A percentile compares a stretch with the other conserved stretches of the same genome.
Evolutionary conservation across 257 asterid genomes (phyloP).

Genomic region (Salvia miltiorrhiza): DNA sequence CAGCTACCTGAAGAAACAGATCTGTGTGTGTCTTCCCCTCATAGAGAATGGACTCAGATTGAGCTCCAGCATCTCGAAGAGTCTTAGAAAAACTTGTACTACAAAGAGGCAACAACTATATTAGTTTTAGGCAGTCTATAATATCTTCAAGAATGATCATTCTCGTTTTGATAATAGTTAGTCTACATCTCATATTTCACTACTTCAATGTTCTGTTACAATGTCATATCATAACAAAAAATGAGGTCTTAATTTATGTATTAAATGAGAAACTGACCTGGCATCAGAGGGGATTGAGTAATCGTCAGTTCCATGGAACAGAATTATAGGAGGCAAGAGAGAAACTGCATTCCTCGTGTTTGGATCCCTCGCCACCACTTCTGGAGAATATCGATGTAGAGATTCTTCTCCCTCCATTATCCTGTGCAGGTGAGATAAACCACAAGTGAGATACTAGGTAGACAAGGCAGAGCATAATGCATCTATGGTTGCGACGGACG

Average conservation of each 20-base stretch:
- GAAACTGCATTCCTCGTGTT: slow-evolving; percentile 45
- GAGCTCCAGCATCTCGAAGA: slow-evolving; percentile 51
- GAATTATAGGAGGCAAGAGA: slow-evolving; percentile 69
- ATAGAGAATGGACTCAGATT: slow-evolving; percentile 59
- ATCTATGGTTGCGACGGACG: not conserved
- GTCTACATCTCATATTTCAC: not conserved
- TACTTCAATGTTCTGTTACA: not conserved
- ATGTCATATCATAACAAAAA: not conserved
- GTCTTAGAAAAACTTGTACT: slow-evolving; percentile 69
- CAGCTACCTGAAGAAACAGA: slow-evolving; percentile 70
- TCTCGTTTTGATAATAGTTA: not conserved
- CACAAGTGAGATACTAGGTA: not conserved
- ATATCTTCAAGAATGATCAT: not conserved
- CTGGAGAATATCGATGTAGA: slow-evolving; percentile 71
- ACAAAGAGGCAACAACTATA: not conserved
- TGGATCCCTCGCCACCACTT: slow-evolving; percentile 61
- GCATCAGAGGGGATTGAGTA: slow-evolving; percentile 81
- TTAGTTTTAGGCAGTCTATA: not conserved
- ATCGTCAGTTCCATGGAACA: slow-evolving; percentile 91
- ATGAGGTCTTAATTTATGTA: not conserved
- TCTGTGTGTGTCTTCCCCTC: slow-evolving; percentile 89
- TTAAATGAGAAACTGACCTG: slow-evolving; percentile 50
- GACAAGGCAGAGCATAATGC: not conserved
- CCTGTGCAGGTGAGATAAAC: slow-evolving; percentile 36
- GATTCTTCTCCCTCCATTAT: slow-evolving; percentile 98